Base-by-base conservation (phyloP, 2,329 filamentous ascomycete species). In the Neoascochyta sp. region DNA sequence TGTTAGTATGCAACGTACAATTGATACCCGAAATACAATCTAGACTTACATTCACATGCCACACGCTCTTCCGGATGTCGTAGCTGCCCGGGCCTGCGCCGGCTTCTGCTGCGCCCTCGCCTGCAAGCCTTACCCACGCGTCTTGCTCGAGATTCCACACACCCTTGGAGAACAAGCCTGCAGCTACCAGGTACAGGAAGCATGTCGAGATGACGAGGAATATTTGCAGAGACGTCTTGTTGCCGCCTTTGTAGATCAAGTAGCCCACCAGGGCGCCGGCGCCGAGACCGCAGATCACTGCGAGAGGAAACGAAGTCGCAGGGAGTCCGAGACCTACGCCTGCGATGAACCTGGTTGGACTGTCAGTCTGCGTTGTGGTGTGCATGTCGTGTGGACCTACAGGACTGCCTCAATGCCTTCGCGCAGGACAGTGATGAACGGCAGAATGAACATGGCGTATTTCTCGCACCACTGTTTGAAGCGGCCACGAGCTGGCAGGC, bases 371-470 rank as follows among this genome's bases (percentile, higher is more conserved):
- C n/a, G n/a, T n/a, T n/a, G n/a, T n/a, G n/a, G n/a, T n/a, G n/a
- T n/a, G n/a, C n/a, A n/a, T n/a, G n/a, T n/a, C n/a, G n/a, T n/a
- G n/a, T n/a, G n/a, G n/a, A n/a, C n/a, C n/a, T n/a, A n/a, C 46
- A 94, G 76, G 19, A 94, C 81, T 1, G 83, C 86, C 60, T 95
- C 88, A 16, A 94, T 75, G 3, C 87, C 88, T 60, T 94, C 87
- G 19, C 88, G 73, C 9, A 94, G 66, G n/a, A 92, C 83, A 0
- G 87, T 94, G 56, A 94, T 73, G 63, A 94, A 93, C 1, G 88
- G 88, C 32, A 94, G 68, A 24, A 86, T 63, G 59, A 93, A 92
- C 83, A 94, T 86, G 53, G 81, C 78, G 55, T 94, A 92, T 60
- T 84, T 87, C 60, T 89, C 81, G 12, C 71, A 64, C 66, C 76